These are phyloP conservation scores for Spizellomyces punctatus DNA, from an alignment of 192 early-diverging fungal genomes.

Conservation along the genomic window DNA sequence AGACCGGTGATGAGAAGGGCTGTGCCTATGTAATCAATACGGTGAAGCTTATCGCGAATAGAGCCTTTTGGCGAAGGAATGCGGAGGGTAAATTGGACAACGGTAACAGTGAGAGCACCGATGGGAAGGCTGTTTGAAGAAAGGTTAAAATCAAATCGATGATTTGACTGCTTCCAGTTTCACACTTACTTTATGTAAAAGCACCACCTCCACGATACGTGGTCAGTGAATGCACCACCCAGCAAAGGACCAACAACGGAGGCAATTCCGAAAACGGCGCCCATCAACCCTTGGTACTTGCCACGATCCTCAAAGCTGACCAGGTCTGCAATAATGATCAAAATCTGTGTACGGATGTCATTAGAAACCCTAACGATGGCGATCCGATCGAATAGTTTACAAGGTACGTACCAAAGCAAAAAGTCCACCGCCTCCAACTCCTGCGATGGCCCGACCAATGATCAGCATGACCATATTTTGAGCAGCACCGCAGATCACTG, in stretches of 20 bases:
- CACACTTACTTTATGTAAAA: conserved; percentile 62
- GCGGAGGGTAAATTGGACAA: conserved; percentile 61
- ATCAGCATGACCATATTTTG: conserved; percentile 64
- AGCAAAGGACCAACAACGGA: conserved; percentile 81
- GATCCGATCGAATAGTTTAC: too few relatives aligned
- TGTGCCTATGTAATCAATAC: conserved; percentile 72
- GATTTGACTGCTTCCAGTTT: too few relatives aligned
- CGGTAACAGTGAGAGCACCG: conserved; percentile 63
- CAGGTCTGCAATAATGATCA: conserved; percentile 87
- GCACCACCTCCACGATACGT: conserved; percentile 52
- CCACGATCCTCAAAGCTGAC: conserved; percentile 75
- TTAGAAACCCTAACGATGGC: conserved; percentile 8
- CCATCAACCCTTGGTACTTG: conserved; percentile 83
- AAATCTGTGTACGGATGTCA: conserved; percentile 32
- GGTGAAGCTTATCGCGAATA: conserved; percentile 57
- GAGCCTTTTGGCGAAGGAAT: conserved; percentile 59
- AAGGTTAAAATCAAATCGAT: too few relatives aligned
- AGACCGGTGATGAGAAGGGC: conserved; percentile 52
- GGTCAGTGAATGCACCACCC: conserved; percentile 83
- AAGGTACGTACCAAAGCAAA: conserved; percentile 48
- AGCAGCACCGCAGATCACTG: conserved; percentile 80
- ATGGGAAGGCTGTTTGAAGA: conserved; percentile 68
- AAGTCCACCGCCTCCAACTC: conserved; percentile 77
- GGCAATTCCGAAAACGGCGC: conserved; percentile 76
- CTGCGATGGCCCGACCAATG: conserved; percentile 75